A percentile compares a stretch with the other conserved stretches of the same genome.
Conservation (phyloP, 192 early-diverging fungal species). For the Coemansia erecta region DNA sequence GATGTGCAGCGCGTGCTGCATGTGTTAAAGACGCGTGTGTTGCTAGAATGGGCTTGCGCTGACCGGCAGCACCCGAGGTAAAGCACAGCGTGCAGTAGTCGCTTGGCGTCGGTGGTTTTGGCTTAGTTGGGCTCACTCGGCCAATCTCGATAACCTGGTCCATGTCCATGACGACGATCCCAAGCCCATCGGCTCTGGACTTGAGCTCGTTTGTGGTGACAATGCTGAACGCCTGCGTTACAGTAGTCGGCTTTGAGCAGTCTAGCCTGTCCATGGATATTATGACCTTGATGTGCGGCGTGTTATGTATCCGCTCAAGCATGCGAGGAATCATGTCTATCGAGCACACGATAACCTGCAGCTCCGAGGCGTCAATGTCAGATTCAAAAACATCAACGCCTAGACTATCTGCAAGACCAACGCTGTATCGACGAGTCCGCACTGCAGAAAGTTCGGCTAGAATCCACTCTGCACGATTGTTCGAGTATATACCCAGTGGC, state of each 20-base stretch:
- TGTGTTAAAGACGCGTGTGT: conserved; percentile 56
- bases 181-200: conserved; percentile 59
- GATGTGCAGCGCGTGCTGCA: neutral
- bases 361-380: conserved; percentile 74
- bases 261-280: conserved; percentile 73
- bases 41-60: conserved; percentile 62
- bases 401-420: conserved; percentile 77
- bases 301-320: conserved; percentile 55
- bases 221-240: conserved; percentile 22
- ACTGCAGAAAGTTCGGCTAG: conserved; percentile 62
- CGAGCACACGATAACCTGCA: conserved; percentile 61
- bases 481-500: conserved; percentile 63
- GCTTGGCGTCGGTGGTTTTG: conserved; percentile 53
- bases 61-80: conserved; percentile 76
- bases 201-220: conserved; percentile 40
- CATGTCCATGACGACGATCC: conserved; percentile 57
- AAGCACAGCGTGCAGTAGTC: conserved; percentile 69
- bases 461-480: conserved; percentile 72
- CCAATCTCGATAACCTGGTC: conserved; percentile 60
- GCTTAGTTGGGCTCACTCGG: conserved; percentile 44
- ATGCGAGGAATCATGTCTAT: conserved; percentile 66
- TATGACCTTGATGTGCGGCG: conserved; percentile 65
- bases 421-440: conserved; percentile 59
- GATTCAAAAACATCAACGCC: conserved; percentile 69
- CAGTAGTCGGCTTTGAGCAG: conserved; percentile 16